A percentile compares a stretch with the other conserved stretches of the same genome.
phyloP scores from a whole-genome alignment of 805 yeast genomes.

The Saturnispora saitoi region DNA sequence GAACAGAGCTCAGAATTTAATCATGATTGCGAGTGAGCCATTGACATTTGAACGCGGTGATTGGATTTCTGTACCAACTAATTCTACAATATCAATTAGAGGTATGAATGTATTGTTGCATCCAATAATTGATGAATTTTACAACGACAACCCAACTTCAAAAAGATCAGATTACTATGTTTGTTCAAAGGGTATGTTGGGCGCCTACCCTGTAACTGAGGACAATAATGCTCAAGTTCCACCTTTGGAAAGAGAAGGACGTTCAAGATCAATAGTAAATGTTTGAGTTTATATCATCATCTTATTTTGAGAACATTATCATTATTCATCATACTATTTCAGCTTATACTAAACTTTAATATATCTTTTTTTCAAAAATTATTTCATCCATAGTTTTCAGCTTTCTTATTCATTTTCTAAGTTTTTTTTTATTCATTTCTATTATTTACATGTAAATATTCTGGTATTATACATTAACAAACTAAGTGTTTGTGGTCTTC shows the following conservation, averaged over 20 bases:
- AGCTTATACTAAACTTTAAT: background rate
- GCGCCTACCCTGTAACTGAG: conserved; percentile 71
- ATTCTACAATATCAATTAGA: conserved; percentile 72
- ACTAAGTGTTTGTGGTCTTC: conserved; percentile 9
- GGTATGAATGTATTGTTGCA: conserved; percentile 83
- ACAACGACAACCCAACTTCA: conserved; percentile 58
- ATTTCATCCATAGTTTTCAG: background rate
- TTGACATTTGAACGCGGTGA: conserved; percentile 93
- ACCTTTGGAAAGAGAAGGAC: conserved; percentile 71
- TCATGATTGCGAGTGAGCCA: conserved; percentile 94
- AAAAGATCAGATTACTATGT: conserved; percentile 75
- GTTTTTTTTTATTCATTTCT: background rate
- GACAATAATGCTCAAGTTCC: conserved; percentile 48
- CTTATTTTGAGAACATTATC: background rate
- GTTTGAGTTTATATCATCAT: background rate
- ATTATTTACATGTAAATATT: background rate
- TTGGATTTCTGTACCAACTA: conserved; percentile 96
- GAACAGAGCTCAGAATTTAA: conserved; percentile 86
- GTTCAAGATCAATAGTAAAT: conserved; percentile 18
- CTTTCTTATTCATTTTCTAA: background rate
- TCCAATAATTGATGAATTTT: conserved; percentile 87
- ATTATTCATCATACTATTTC: background rate
- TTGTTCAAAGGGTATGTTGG: conserved; percentile 86
- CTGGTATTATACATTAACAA: background rate
- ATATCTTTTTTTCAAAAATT: background rate